phyloP scores from a whole-genome alignment of 139 green algal species.

The Mesotaenium endlicherianum region DNA sequence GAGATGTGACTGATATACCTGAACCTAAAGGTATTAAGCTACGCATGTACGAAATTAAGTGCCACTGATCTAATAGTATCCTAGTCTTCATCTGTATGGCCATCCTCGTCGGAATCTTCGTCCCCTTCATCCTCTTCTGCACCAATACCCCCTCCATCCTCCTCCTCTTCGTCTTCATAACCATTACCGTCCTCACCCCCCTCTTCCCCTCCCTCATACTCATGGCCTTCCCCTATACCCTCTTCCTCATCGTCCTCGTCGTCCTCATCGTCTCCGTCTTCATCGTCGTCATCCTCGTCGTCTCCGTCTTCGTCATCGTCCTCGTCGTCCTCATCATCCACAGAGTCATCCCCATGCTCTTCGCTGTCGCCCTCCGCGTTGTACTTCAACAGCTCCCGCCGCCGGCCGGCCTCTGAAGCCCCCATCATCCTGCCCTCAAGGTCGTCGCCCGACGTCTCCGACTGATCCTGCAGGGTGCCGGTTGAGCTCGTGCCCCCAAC shows the following conservation, averaged over 20 bases:
- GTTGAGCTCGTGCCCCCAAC: too few species aligned
- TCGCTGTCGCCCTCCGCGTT: not conserved
- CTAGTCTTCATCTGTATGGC: too few species aligned
- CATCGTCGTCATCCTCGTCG: not conserved
- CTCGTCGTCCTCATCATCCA: not conserved
- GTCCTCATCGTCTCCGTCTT: not conserved
- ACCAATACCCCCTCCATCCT: not conserved
- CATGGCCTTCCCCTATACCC: not conserved
- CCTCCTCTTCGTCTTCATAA: not conserved
- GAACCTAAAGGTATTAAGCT: too few species aligned
- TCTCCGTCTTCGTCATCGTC: not conserved
- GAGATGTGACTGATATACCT: too few species aligned
- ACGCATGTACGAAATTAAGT: too few species aligned
- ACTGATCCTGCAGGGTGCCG: constrained; percentile 1
- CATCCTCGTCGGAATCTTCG: too few species aligned
- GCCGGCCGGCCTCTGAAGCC: constrained; percentile 60
- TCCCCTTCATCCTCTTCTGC: not conserved
- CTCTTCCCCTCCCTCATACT: not conserved
- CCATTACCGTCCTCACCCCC: not conserved
- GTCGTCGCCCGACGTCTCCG: not conserved
- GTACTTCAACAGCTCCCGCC: not conserved
- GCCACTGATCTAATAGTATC: too few species aligned
- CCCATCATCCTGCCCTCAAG: constrained; percentile 54
- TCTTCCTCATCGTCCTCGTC: not conserved
- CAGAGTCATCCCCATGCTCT: not conserved